Percentiles rank a stretch among this genome's conserved stretches.
Evolutionary conservation across 1,284 basidiomycete species (phyloP).

Genomic region (Pisolithus thermaeus): DNA sequence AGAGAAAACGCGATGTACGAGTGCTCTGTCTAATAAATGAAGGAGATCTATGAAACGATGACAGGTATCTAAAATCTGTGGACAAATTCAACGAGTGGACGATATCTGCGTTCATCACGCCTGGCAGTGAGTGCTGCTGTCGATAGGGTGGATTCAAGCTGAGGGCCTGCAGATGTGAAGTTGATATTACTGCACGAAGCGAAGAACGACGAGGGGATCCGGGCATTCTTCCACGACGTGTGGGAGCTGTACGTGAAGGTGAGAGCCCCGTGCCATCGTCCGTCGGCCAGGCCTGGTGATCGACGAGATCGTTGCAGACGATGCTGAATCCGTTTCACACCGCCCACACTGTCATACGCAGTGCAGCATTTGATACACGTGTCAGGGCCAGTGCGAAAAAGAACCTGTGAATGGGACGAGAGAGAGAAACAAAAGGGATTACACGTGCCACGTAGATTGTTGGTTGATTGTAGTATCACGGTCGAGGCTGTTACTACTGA

Average conservation of each 20-base stretch:
- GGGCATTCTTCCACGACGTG: constrained; percentile 83
- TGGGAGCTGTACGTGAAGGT: constrained; percentile 97
- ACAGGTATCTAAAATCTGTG: constrained; percentile 86
- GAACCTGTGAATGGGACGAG: constrained; percentile 47
- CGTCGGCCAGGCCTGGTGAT: constrained; percentile 8
- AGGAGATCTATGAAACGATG: constrained; percentile 10
- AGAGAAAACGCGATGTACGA: constrained; percentile 82
- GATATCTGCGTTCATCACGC: constrained; percentile 89
- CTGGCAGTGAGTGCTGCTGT: constrained; percentile 66
- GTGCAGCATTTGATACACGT: constrained; percentile 73
- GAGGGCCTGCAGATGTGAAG: constrained; percentile 65
- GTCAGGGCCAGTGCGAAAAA: constrained; percentile 85
- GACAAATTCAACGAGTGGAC: constrained; percentile 98
- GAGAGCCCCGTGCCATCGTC: constrained; percentile 15
- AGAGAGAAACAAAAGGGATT: neutral
- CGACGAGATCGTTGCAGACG: constrained; percentile 45
- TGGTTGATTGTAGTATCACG: too few relatives aligned
- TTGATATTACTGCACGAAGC: constrained; percentile 87
- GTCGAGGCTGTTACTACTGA: neutral
- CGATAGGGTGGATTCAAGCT: constrained; percentile 11
- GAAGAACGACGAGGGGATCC: constrained; percentile 95
- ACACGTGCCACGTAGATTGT: neutral
- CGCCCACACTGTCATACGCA: constrained; percentile 77
- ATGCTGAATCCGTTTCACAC: constrained; percentile 91
- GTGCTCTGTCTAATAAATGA: neutral